These are phyloP conservation scores for Backusella parvicylindrica DNA, from an alignment of 192 early-diverging fungal genomes.

Conservation along the genomic window DNA sequence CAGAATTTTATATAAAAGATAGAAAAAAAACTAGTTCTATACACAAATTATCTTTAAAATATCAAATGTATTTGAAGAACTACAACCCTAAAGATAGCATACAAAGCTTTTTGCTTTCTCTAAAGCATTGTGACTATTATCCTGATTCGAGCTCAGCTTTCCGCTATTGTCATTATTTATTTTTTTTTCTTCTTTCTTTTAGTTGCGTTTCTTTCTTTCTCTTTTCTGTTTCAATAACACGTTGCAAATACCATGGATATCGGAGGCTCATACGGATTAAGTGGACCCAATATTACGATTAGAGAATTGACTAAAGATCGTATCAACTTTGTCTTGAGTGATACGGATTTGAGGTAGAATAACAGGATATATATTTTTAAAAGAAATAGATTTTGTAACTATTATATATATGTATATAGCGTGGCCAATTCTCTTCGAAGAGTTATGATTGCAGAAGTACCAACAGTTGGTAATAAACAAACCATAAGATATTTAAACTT, in stretches of 20 bases:
- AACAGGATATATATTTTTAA: neutral
- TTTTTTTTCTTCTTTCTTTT: neutral
- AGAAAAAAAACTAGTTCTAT: no score
- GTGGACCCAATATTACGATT: constrained; percentile 57
- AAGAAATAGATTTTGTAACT: no score
- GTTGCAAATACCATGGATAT: constrained; percentile 14
- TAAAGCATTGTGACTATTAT: neutral
- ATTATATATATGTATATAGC: constrained; percentile 27
- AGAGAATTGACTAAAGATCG: constrained; percentile 50
- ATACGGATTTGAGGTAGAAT: constrained; percentile 77
- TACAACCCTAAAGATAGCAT: no score
- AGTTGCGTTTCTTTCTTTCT: neutral
- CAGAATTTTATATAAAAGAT: no score
- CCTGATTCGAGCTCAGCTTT: neutral
- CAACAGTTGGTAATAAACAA: constrained; percentile 86
- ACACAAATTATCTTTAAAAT: no score
- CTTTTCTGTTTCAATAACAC: neutral
- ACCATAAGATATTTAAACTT: neutral
- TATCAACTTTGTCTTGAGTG: constrained; percentile 81
- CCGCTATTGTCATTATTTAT: neutral
- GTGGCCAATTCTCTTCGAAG: constrained; percentile 92
- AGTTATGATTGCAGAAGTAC: constrained; percentile 97
- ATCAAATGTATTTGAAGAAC: no score
- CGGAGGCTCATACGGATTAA: constrained; percentile 22
- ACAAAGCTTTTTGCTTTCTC: no score